Evolutionary conservation across 2,329 filamentous ascomycete genomes (phyloP).

Genomic region (Aspergillus fijiensis): DNA sequence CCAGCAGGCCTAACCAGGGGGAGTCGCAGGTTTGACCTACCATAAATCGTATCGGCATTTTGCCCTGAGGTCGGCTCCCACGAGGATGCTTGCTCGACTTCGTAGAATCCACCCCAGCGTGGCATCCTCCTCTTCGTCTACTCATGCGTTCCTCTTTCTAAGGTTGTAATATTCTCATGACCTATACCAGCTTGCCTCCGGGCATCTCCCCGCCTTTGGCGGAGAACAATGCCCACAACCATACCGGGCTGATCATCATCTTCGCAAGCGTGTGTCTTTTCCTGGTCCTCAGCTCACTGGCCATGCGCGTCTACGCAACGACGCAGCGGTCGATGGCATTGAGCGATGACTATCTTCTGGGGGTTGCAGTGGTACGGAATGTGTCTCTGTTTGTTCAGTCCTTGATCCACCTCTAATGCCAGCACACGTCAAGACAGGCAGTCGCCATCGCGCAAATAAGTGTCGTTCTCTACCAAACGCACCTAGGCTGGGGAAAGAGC

Average conservation of each 20-base stretch:
- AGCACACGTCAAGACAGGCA: slow-evolving; percentile 22
- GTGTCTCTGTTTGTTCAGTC: neutral
- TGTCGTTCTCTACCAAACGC: slow-evolving; percentile 38
- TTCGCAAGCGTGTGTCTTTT: slow-evolving; percentile 40
- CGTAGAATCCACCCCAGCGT: neutral
- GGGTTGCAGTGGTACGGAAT: slow-evolving; percentile 9
- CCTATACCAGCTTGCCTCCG: slow-evolving; percentile 14
- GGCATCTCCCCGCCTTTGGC: slow-evolving; percentile 34
- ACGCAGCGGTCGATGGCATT: slow-evolving; percentile 30
- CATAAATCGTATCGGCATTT: no score
- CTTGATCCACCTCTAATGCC: neutral
- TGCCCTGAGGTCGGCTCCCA: no score
- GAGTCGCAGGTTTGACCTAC: no score
- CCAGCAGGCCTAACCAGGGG: no score
- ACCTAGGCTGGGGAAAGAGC: slow-evolving; percentile 42
- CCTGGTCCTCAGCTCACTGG: slow-evolving; percentile 40
- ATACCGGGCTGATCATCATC: slow-evolving; percentile 44
- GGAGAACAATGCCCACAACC: slow-evolving; percentile 38
- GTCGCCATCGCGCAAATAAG: slow-evolving; percentile 39
- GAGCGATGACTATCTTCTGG: slow-evolving; percentile 38
- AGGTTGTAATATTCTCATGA: neutral
- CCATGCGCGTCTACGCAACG: slow-evolving; percentile 42
- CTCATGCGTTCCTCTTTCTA: neutral
- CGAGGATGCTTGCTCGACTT: no score
- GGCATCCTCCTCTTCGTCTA: neutral